phyloP scores from a whole-genome alignment of 805 yeast genomes.

The Sugiyamaella qingdaonensis region DNA sequence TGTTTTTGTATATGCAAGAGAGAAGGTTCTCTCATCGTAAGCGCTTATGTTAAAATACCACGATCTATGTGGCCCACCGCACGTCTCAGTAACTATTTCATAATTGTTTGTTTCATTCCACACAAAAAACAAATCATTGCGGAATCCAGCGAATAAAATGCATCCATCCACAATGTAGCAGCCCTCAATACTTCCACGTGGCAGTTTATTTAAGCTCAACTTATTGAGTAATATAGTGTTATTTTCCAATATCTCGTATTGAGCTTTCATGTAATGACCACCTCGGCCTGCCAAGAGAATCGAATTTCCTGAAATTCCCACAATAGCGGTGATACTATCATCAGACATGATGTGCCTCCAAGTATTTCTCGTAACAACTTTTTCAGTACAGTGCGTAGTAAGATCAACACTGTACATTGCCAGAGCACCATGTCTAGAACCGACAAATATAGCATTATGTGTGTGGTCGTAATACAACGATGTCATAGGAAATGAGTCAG shows the following conservation, averaged over 20 bases:
- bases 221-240: not conserved
- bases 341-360: conserved; percentile 21
- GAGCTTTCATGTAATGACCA: conserved; percentile 24
- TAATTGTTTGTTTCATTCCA: conserved; percentile 77
- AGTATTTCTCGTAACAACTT: not conserved
- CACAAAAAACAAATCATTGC: conserved; percentile 68
- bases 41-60: conserved; percentile 52
- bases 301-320: conserved; percentile 3
- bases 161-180: conserved; percentile 34
- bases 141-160: conserved; percentile 70
- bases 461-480: conserved; percentile 44
- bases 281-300: conserved; percentile 24
- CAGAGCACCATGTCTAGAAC: conserved; percentile 68
- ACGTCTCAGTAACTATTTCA: conserved; percentile 63
- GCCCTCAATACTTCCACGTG: conserved; percentile 82
- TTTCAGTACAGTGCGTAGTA: not conserved
- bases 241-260: not conserved
- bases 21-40: conserved; percentile 31
- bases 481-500: conserved; percentile 54
- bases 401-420: conserved; percentile 46
- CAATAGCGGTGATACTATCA: conserved; percentile 29
- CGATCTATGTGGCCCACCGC: conserved; percentile 90
- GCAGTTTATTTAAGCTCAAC: conserved; percentile 49
- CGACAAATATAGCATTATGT: conserved; percentile 48
- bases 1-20: conserved; percentile 58